Evolutionary conservation across 495 filamentous ascomycete species (phyloP), one percentile per base, ranked within the genome.

Genomic region (Oidiodendron maius): DNA sequence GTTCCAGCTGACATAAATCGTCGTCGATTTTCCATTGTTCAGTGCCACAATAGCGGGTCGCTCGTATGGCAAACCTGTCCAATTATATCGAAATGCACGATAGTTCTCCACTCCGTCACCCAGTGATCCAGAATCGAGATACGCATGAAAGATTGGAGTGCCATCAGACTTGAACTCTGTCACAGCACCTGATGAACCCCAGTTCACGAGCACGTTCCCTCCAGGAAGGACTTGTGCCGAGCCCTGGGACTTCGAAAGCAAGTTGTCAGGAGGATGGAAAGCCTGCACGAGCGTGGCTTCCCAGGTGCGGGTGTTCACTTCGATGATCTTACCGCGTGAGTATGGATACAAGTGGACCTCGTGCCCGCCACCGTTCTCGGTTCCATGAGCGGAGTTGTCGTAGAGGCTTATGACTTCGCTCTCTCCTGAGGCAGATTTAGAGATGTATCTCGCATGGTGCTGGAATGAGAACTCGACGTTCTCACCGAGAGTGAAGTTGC

Each of bases 221-320:
- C 74, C 73, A 0, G 74, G 69, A 4, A 83, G 65, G 1, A 75
- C 56, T 54, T 84, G 82, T 22, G 77, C 64, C 46, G 77, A 81
- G 12, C 81, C 81, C 54, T 83, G 81, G 20, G 76, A 80, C 24
- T 75, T 78, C 44, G 76, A 75, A 30, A 75, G 55, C 41, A 82
- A 55, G 21, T 71, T 68, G 10, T 66, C 62, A 0, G 66, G 64
- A 2, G 74, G 70, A 1, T 45, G 53, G 38, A 69, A 78, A 34
- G 71, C 65, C 3, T 63, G 60, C 13, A 66, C 57, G n/a, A 71
- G 30, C 28, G 64, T 68, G 2, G 79, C 77, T 4, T 71, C 78
- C 60, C 70, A 71, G 5, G 62, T 64, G 1, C 64, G 59, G 36
- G 77, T 77, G 47, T 83, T 69, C 40, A 83, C 70, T 23, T 70